Conservation (phyloP, 352 stramenopile species). For the Phytophthora sansomeana region DNA sequence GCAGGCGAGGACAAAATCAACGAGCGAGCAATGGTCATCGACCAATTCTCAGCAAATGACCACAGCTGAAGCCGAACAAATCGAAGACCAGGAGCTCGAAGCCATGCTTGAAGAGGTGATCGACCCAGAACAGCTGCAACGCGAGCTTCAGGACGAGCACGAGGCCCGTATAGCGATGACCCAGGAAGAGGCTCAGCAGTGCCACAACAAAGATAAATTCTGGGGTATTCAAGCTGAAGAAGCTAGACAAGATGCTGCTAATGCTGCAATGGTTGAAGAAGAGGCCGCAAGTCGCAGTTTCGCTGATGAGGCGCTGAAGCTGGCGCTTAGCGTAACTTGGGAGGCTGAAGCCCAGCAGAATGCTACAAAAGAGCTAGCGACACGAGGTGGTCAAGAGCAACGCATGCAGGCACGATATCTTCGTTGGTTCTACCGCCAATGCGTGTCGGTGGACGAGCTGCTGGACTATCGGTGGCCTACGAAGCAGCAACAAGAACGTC, state of each 20-base stretch:
- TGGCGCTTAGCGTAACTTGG: constrained; percentile 46
- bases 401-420: constrained; percentile 57
- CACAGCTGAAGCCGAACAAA: neutral
- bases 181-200: constrained; percentile 51
- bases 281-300: constrained; percentile 47
- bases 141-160: constrained; percentile 36
- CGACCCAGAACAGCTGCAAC: constrained; percentile 28
- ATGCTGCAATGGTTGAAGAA: constrained; percentile 48
- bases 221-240: constrained; percentile 75
- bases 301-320: constrained; percentile 33
- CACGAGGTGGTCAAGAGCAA: constrained; percentile 44
- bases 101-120: constrained; percentile 21
- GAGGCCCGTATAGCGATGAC: constrained; percentile 45
- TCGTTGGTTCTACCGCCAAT: constrained; percentile 70
- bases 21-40: neutral
- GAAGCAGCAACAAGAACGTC: constrained; percentile 33
- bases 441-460: constrained; percentile 62
- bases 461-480: constrained; percentile 62
- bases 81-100: constrained; percentile 19
- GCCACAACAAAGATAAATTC: constrained; percentile 54
- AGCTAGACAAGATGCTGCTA: constrained; percentile 36
- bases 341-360: constrained; percentile 36
- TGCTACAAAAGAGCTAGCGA: constrained; percentile 15
- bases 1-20: constrained; percentile 22
- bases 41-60: neutral